These are phyloP conservation scores for Aurinia saxatilis DNA, from an alignment of 345 rosid genomes.

Conservation along the genomic window DNA sequence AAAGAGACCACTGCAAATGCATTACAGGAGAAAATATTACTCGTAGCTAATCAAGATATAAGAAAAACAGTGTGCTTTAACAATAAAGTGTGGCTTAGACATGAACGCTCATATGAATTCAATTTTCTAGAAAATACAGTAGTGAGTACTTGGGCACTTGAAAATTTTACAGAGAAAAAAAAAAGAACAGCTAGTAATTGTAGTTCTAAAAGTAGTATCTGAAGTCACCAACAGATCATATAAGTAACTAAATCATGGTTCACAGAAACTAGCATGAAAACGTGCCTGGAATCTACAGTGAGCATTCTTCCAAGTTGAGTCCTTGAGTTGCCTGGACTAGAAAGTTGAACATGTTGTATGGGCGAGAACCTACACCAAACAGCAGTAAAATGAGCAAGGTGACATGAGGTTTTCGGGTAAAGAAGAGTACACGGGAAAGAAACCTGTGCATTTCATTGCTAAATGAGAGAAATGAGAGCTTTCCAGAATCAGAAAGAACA, in stretches of 20 bases:
- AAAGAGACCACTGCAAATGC: conserved; percentile 59
- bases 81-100: conserved; percentile 8
- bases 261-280: background rate
- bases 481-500: conserved; percentile 97
- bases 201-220: background rate
- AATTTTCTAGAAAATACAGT: background rate
- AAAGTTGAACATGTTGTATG: conserved; percentile 71
- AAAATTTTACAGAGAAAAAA: background rate
- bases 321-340: conserved; percentile 74
- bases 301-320: conserved; percentile 83
- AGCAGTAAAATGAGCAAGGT: conserved; percentile 17
- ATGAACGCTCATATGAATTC: background rate
- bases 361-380: conserved; percentile 72
- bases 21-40: conserved; percentile 3
- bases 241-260: background rate
- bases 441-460: conserved; percentile 98
- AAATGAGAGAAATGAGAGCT: conserved; percentile 85
- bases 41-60: background rate
- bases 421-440: conserved; percentile 12
- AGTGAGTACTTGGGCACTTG: background rate
- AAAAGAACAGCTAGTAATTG: background rate
- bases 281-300: conserved; percentile 79
- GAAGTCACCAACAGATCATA: conserved; percentile 2
- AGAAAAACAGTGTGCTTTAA: background rate
- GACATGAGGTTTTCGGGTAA: conserved; percentile 2